Base-by-base conservation (phyloP, 441 rosid genomes). In the Metrosideros polymorpha region DNA sequence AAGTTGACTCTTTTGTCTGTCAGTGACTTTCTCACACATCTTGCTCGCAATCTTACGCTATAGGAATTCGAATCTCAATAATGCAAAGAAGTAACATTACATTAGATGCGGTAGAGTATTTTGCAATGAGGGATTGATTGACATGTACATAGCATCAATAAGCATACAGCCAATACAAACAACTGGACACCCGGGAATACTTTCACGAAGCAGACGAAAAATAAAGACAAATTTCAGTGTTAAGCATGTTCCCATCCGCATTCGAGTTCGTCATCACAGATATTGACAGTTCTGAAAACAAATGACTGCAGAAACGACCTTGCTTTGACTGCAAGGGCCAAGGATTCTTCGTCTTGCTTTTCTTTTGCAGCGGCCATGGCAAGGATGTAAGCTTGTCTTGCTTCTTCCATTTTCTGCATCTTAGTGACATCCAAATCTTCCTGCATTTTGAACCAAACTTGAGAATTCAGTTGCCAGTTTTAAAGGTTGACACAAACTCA, bases 291-390 rank as follows among this genome's bases (percentile, higher is more conserved):
- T 87, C 90, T 89, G 83, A 93, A 91, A 89, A 93, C 93, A 85
- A 94, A 87, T 25, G 98, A 96, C 39, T 94, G 96, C 71, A 97
- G 93, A 87, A 90, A 86, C 12, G 85, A 89, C 89, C 99, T 92
- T 84, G 97, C 95, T n/a, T 91, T 86, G 77, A 94, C 92, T 61
- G 97, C 99, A 86, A 94, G 91, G 85, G 92, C 95, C 54, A 95
- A 82, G 61, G 99, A 96, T 88, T 92, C 96, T 88, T 94, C 98
- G 82, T 96, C 97, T 91, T 91, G 95, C 89, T 89, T 92, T 89
- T 94, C 94, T 88, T 93, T 95, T 57, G 94, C 95, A 7, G 89
- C 87, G 27, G 90, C 93, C 88, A 95, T 90, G 35, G 99, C 98
- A 85, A 92, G 91, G 84, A 92, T 55, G 86, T 96, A 97, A 12